Evolutionary conservation across 371 early-diverging fungal species (phyloP), one percentile per base, ranked within the genome.

Genomic region (Syncephalastrum sp.): DNA sequence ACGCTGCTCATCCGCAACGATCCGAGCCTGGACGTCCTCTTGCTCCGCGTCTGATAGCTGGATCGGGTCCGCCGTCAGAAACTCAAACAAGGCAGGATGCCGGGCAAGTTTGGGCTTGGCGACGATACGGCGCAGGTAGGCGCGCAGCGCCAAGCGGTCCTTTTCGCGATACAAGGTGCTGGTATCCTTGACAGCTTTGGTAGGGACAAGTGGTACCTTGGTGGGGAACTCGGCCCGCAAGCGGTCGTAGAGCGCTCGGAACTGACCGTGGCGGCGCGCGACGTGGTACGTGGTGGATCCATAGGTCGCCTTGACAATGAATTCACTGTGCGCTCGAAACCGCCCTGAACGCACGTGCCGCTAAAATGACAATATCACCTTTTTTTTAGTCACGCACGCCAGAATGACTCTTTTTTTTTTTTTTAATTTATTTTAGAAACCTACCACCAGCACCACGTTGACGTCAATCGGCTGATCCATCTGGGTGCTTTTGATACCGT

Each of bases 91-190:
- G 24, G 64, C 53, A 1, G 50, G 43, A n/a, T 75, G 70, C 15
- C 57, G 51, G 8, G 71, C 68, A 4, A 85, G 57, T 38, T 74
- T 68, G 4, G 73, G 72, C 1, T 71, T 60, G 7, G 64, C 61
- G 53, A 68, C 67, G 6, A 84, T 56, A 1, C 79, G 65, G 16
- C 71, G 77, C 3, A 85, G 53, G 41, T 74, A 81, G 1, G 78
- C 69, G 12, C 83, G 71, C 16, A 84, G 67, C 42, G 70, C 61
- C 54, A 84, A 50, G 1, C 88, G 77, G 61, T 86, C 84, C 59
- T 76, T 78, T 59, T 86, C 86, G 2, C 81, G 72, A 19, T 67
- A 63, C 4, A 69, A 27, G 42, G 25, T 57, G 45, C 15, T 56
- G 47, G 21, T 56, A 12, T 53, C 42, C 24, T 56, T 53, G 15